Conservation (phyloP, 495 filamentous ascomycete genomes). For the Lasiosphaeria ovina region DNA sequence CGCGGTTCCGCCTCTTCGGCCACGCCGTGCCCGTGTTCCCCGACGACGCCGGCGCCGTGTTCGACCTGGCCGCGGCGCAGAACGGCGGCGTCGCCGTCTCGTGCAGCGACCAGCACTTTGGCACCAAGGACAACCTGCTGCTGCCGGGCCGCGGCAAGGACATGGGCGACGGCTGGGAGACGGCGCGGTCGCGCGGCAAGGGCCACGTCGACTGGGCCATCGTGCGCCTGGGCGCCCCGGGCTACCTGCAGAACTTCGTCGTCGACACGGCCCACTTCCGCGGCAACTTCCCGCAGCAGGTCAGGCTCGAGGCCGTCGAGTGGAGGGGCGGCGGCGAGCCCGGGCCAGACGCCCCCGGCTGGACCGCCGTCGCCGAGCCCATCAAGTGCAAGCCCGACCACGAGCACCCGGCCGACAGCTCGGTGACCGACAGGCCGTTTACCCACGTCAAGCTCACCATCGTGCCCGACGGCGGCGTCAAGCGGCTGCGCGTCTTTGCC, state of each 20-base stretch:
- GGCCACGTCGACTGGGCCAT: conserved; percentile 87
- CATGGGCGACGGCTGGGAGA: conserved; percentile 97
- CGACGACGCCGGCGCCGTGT: conserved; percentile 55
- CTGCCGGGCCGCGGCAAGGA: conserved; percentile 82
- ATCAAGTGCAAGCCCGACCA: conserved; percentile 75
- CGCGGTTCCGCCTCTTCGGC: conserved; percentile 79
- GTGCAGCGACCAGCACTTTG: conserved; percentile 85
- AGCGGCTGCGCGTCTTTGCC: conserved; percentile 79
- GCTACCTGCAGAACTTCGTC: conserved; percentile 66
- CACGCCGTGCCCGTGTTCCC: conserved; percentile 72
- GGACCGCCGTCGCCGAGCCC: conserved; percentile 65
- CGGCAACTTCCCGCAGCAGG: conserved; percentile 82
- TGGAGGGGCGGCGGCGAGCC: conserved; percentile 55
- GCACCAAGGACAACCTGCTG: conserved; percentile 77
- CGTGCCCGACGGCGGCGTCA: conserved; percentile 89
- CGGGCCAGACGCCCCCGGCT: conserved; percentile 59
- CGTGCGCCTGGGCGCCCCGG: conserved; percentile 69
- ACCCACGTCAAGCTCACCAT: conserved; percentile 87
- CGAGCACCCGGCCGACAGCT: conserved; percentile 68
- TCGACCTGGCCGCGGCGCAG: conserved; percentile 80
- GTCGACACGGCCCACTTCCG: conserved; percentile 89
- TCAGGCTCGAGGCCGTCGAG: conserved; percentile 65
- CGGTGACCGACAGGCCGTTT: conserved; percentile 56
- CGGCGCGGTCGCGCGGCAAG: conserved; percentile 69
- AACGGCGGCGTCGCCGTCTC: conserved; percentile 74